Conservation (phyloP, 768 basidiomycete genomes). For the Termitomyces sp. region DNA sequence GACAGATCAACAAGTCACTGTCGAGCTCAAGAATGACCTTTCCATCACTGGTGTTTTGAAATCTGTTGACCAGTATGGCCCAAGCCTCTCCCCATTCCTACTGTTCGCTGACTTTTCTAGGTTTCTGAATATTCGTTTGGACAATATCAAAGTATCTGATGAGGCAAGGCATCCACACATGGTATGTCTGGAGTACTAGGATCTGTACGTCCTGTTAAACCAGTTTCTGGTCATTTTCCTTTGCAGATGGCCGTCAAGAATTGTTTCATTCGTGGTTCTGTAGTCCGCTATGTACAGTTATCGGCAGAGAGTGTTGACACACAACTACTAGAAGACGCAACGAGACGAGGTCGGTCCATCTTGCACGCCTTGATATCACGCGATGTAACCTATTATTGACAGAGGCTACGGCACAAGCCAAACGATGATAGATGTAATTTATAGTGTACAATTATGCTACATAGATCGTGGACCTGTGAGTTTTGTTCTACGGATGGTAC, state of each 20-base stretch:
- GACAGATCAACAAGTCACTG: constrained; percentile 94
- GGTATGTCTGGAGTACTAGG: constrained; percentile 39
- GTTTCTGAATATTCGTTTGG: constrained; percentile 93
- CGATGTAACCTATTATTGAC: neutral
- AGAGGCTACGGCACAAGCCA: constrained; percentile 44
- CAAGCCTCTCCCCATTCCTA: neutral
- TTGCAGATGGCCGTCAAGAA: constrained; percentile 96
- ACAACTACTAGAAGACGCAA: constrained; percentile 92
- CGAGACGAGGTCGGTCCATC: constrained; percentile 70
- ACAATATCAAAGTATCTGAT: constrained; percentile 89
- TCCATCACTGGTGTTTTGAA: constrained; percentile 93
- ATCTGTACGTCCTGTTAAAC: neutral
- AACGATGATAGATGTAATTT: constrained; percentile 25
- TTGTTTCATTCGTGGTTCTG: constrained; percentile 97
- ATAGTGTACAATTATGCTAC: constrained; percentile 10
- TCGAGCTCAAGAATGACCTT: constrained; percentile 98
- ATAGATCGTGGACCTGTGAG: constrained; percentile 8
- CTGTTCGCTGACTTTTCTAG: constrained; percentile 30
- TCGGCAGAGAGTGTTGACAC: constrained; percentile 93
- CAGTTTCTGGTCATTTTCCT: neutral
- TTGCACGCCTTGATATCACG: neutral
- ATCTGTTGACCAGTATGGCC: constrained; percentile 91
- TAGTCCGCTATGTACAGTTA: constrained; percentile 95
- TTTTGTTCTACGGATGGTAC: constrained; percentile 4
- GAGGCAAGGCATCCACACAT: constrained; percentile 95